Evolutionary conservation across 306 rosid genomes (phyloP).

Genomic region (Castanopsis chinensis): DNA sequence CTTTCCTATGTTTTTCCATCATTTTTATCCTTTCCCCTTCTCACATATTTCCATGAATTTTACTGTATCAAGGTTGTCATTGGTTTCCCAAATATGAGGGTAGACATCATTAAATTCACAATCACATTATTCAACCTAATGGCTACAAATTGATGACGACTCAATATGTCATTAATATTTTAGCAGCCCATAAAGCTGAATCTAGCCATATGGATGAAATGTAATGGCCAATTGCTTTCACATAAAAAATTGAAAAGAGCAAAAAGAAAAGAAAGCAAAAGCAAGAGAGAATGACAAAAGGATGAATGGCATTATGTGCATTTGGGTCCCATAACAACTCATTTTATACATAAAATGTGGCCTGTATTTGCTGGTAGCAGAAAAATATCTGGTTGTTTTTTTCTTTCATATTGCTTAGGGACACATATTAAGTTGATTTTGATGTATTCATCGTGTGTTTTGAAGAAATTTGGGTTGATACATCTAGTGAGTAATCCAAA

Average conservation of each 20-base stretch:
- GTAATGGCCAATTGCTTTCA: slow-evolving; percentile 45
- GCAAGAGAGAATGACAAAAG: slow-evolving; percentile 43
- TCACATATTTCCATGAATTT: too few species aligned
- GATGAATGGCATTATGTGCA: slow-evolving; percentile 34
- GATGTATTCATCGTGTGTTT: slow-evolving; percentile 6
- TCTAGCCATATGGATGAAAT: slow-evolving; percentile 54
- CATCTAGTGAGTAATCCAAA: slow-evolving; percentile 12
- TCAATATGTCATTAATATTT: slow-evolving; percentile 22
- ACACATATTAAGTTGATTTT: slow-evolving; percentile 15
- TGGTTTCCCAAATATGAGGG: background rate
- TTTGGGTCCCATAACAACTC: slow-evolving; percentile 59
- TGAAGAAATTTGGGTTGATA: background rate
- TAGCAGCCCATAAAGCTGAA: slow-evolving; percentile 34
- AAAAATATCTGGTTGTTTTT: slow-evolving; percentile 50
- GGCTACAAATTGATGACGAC: slow-evolving; percentile 20
- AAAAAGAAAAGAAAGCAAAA: slow-evolving; percentile 34
- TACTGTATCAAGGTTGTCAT: background rate
- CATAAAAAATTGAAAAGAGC: slow-evolving; percentile 22
- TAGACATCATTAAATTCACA: background rate
- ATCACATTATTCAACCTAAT: slow-evolving; percentile 10
- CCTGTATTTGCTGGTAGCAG: slow-evolving; percentile 33
- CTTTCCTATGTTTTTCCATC: too few species aligned
- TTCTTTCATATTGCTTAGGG: slow-evolving; percentile 6
- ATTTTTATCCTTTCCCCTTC: too few species aligned
- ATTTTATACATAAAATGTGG: slow-evolving; percentile 47